Conservation (phyloP, 129 eudicot species). For the Oenanthe sinensis region DNA sequence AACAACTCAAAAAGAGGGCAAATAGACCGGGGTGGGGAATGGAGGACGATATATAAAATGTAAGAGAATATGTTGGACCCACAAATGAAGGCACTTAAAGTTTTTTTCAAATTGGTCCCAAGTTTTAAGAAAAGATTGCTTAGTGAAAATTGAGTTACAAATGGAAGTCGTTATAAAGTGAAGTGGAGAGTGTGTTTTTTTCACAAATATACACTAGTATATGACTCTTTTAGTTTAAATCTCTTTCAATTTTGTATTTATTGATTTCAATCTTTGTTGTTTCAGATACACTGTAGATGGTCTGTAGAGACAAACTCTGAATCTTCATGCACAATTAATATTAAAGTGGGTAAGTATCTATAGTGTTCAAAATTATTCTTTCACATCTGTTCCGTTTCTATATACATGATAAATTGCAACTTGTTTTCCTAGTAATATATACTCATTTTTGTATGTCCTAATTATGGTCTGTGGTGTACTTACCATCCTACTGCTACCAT, state of each 20-base stretch:
- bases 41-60: neutral
- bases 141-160: neutral
- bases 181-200: too few species aligned
- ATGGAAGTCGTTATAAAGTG: neutral
- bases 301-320: constrained; percentile 48
- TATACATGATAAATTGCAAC: neutral
- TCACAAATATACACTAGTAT: neutral
- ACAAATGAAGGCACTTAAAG: neutral
- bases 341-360: constrained; percentile 67
- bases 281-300: constrained; percentile 90
- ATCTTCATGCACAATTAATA: constrained; percentile 53
- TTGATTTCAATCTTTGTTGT: constrained; percentile 17
- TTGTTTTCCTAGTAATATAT: neutral
- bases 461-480: neutral
- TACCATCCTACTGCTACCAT: neutral
- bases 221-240: neutral
- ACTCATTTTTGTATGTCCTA: neutral
- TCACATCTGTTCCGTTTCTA: too few species aligned
- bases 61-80: neutral
- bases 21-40: neutral
- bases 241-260: constrained; percentile 5
- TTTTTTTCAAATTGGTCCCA: too few species aligned
- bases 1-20: neutral
- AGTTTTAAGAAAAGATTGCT: neutral
- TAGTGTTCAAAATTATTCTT: neutral